A percentile compares a stretch with the other conserved stretches of the same genome.
phyloP scores from a whole-genome alignment of 768 basidiomycete genomes.

The Leccinum truebloodii region DNA sequence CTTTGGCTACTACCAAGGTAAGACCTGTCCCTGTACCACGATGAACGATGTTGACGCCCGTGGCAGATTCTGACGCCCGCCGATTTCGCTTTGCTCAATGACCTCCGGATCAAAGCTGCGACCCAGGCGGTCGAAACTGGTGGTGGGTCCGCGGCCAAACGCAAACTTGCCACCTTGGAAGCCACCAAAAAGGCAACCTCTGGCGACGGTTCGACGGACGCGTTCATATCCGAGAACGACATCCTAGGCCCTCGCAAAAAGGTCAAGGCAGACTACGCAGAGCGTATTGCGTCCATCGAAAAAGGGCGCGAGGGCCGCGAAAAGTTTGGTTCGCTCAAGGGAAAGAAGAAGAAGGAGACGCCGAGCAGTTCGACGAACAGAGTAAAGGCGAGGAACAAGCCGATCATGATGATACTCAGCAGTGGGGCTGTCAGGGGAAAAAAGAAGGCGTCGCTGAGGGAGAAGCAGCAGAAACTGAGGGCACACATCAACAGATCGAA shows the following conservation, averaged over 20 bases:
- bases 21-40: background rate
- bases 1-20: conserved; percentile 81
- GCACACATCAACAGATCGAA: conserved; percentile 75
- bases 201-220: conserved; percentile 42
- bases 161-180: conserved; percentile 84
- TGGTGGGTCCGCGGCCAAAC: conserved; percentile 77
- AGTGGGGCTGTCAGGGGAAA: conserved; percentile 77
- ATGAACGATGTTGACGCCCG: background rate
- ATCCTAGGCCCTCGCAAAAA: conserved; percentile 95
- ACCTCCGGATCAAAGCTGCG: conserved; percentile 82
- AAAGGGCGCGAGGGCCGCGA: conserved; percentile 94
- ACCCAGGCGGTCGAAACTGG: conserved; percentile 65
- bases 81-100: conserved; percentile 90
- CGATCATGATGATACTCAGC: conserved; percentile 90
- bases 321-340: conserved; percentile 87
- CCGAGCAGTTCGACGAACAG: conserved; percentile 88
- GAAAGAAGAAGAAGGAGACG: conserved; percentile 84
- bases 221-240: conserved; percentile 84
- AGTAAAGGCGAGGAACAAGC: conserved; percentile 93
- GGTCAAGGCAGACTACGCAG: conserved; percentile 89
- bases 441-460: conserved; percentile 78
- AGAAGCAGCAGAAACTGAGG: conserved; percentile 78
- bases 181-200: conserved; percentile 60
- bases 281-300: conserved; percentile 87
- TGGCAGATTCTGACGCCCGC: conserved; percentile 92